A percentile compares a stretch with the other conserved stretches of the same genome.
Evolutionary conservation across 768 basidiomycete species (phyloP).

Genomic region (Peribolospora kevripleyi): DNA sequence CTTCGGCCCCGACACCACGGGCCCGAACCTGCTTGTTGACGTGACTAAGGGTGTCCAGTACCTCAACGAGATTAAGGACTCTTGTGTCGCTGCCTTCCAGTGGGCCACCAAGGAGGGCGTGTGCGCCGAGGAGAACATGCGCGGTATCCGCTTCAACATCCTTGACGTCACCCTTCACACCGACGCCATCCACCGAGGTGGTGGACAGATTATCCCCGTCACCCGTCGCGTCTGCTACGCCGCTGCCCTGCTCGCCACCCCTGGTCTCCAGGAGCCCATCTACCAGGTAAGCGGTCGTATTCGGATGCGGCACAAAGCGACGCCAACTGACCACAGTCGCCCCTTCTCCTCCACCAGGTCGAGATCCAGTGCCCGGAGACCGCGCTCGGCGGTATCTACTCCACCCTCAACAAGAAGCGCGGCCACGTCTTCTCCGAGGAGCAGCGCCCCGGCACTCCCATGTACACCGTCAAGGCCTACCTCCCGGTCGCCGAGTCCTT

Average conservation of each 20-base stretch:
- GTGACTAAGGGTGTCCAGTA: slow-evolving; percentile 83
- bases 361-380: slow-evolving; percentile 96
- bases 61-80: slow-evolving; percentile 99
- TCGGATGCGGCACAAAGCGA: neutral
- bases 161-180: slow-evolving; percentile 39
- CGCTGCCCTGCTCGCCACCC: slow-evolving; percentile 71
- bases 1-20: slow-evolving; percentile 95
- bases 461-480: slow-evolving; percentile 96
- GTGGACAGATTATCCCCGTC: slow-evolving; percentile 84
- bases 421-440: slow-evolving; percentile 97
- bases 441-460: slow-evolving; percentile 87
- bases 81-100: slow-evolving; percentile 95
- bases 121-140: slow-evolving; percentile 88
- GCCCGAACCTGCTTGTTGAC: slow-evolving; percentile 89
- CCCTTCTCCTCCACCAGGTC: slow-evolving; percentile 27
- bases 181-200: slow-evolving; percentile 98
- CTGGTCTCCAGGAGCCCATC: slow-evolving; percentile 83
- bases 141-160: slow-evolving; percentile 76
- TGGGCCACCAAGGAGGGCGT: slow-evolving; percentile 81
- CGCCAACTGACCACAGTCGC: slow-evolving; percentile 5
- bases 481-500: slow-evolving; percentile 60
- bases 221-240: slow-evolving; percentile 92
- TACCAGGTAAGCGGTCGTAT: slow-evolving; percentile 29
- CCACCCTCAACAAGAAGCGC: slow-evolving; percentile 60
- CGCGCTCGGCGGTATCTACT: slow-evolving; percentile 75